Evolutionary conservation across 140 eudicot species (phyloP).

Genomic region (Flaveria floridana): DNA sequence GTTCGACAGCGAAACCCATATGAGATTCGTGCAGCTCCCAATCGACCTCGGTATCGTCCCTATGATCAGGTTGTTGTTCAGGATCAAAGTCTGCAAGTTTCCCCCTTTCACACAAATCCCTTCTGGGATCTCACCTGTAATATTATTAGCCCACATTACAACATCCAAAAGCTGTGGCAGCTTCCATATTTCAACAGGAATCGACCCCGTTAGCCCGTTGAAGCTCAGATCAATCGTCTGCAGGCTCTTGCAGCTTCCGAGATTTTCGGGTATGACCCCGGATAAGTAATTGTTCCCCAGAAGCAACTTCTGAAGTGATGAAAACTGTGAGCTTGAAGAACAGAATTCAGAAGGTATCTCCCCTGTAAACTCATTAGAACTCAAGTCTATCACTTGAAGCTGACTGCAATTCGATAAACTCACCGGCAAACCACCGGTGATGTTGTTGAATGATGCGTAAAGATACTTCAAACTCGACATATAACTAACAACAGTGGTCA

Average conservation of each 20-base stretch:
- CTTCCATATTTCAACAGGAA: constrained; percentile 65
- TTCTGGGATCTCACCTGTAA: constrained; percentile 78
- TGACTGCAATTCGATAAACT: constrained; percentile 59
- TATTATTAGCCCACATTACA: constrained; percentile 86
- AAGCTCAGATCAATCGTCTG: constrained; percentile 76
- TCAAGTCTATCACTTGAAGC: constrained; percentile 74
- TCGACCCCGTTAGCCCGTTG: constrained; percentile 51
- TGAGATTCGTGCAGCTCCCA: constrained; percentile 67
- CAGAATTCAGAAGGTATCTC: constrained; percentile 65
- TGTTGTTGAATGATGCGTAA: constrained; percentile 63
- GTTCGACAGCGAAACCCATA: constrained; percentile 84
- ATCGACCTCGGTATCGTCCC: constrained; percentile 69
- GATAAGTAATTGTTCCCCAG: constrained; percentile 58
- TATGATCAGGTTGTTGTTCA: constrained; percentile 67
- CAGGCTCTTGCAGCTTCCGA: constrained; percentile 64
- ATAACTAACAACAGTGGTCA: constrained; percentile 55
- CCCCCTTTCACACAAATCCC: constrained; percentile 86
- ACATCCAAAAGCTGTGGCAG: constrained; percentile 63
- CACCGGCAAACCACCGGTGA: constrained; percentile 59
- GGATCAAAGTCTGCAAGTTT: constrained; percentile 78
- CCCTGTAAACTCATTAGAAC: constrained; percentile 66
- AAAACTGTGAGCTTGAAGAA: constrained; percentile 38
- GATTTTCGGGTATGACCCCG: constrained; percentile 55
- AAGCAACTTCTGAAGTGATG: constrained; percentile 52
- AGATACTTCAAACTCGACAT: constrained; percentile 63